phyloP scores from a whole-genome alignment of 2,329 filamentous ascomycete species.

The Lanzia echinophila region DNA sequence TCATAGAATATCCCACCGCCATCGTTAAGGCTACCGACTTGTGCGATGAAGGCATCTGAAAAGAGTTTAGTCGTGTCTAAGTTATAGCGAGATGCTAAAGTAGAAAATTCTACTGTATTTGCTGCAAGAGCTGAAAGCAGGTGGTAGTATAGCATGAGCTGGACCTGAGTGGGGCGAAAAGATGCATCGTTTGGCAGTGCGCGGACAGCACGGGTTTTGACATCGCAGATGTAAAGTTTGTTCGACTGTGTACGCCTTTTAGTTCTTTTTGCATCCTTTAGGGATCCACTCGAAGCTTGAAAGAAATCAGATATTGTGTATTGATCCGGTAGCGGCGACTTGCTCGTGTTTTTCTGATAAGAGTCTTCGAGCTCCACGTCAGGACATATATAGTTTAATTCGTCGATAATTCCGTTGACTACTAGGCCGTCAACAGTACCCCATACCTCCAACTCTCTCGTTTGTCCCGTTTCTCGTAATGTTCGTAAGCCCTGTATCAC shows the following conservation, averaged over 20 bases:
- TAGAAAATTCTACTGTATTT: slow-evolving; percentile 60
- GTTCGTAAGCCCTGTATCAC: slow-evolving; percentile 77
- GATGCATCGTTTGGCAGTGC: slow-evolving; percentile 55
- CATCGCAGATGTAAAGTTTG: slow-evolving; percentile 71
- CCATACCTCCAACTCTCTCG: slow-evolving; percentile 78
- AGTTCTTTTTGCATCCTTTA: slow-evolving; percentile 14
- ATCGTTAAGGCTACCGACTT: slow-evolving; percentile 64
- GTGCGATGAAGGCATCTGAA: slow-evolving; percentile 71
- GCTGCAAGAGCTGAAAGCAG: slow-evolving; percentile 72
- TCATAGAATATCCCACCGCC: slow-evolving; percentile 45
- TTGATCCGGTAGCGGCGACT: slow-evolving; percentile 30
- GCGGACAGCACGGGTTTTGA: slow-evolving; percentile 72
- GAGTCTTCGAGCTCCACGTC: slow-evolving; percentile 57
- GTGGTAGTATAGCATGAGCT: slow-evolving; percentile 83
- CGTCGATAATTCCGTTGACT: slow-evolving; percentile 85
- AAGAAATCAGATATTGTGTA: slow-evolving; percentile 26
- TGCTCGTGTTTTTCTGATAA: slow-evolving; percentile 21
- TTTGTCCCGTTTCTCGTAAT: slow-evolving; percentile 62
- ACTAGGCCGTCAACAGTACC: slow-evolving; percentile 74
- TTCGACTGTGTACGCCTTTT: slow-evolving; percentile 13
- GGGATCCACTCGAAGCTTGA: slow-evolving; percentile 13
- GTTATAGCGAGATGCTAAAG: slow-evolving; percentile 64
- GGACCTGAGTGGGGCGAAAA: slow-evolving; percentile 71
- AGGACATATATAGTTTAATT: slow-evolving; percentile 71
- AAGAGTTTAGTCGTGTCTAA: slow-evolving; percentile 61